These are phyloP conservation scores for Phylloporus scabripes DNA, from an alignment of 768 basidiomycete genomes.

Conservation along the genomic window DNA sequence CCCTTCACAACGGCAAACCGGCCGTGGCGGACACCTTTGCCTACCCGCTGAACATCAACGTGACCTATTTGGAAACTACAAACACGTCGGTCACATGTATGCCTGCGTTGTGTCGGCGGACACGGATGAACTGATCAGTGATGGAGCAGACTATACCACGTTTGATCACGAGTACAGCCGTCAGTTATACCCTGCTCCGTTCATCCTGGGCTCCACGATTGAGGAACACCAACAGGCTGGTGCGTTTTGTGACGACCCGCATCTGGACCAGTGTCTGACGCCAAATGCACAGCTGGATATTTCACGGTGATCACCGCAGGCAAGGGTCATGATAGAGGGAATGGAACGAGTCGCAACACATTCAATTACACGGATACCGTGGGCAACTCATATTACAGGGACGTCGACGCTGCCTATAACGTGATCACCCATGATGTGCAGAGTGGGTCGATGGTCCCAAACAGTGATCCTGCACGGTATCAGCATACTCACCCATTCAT, in stretches of 20 bases:
- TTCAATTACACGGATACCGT: slow-evolving; percentile 54
- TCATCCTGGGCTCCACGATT: slow-evolving; percentile 54
- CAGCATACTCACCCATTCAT: neutral
- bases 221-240: slow-evolving; percentile 54
- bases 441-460: slow-evolving; percentile 43
- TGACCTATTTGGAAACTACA: slow-evolving; percentile 29
- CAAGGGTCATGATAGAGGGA: slow-evolving; percentile 42
- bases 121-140: neutral
- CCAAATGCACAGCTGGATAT: slow-evolving; percentile 39
- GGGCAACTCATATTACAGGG: slow-evolving; percentile 58
- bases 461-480: slow-evolving; percentile 2
- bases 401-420: slow-evolving; percentile 56
- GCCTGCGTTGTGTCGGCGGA: neutral
- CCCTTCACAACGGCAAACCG: slow-evolving; percentile 44
- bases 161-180: slow-evolving; percentile 72
- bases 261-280: neutral
- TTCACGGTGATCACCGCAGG: slow-evolving; percentile 41
- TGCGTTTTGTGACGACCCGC: slow-evolving; percentile 24
- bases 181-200: slow-evolving; percentile 50
- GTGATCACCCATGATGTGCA: slow-evolving; percentile 56
- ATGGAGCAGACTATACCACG: slow-evolving; percentile 38
- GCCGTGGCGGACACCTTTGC: slow-evolving; percentile 46
- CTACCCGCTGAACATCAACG: slow-evolving; percentile 47
- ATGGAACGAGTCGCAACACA: slow-evolving; percentile 66
- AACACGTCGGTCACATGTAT: slow-evolving; percentile 23